Conservation (phyloP, 2,329 filamentous ascomycete genomes). For the Colletotrichum chlorophyti region DNA sequence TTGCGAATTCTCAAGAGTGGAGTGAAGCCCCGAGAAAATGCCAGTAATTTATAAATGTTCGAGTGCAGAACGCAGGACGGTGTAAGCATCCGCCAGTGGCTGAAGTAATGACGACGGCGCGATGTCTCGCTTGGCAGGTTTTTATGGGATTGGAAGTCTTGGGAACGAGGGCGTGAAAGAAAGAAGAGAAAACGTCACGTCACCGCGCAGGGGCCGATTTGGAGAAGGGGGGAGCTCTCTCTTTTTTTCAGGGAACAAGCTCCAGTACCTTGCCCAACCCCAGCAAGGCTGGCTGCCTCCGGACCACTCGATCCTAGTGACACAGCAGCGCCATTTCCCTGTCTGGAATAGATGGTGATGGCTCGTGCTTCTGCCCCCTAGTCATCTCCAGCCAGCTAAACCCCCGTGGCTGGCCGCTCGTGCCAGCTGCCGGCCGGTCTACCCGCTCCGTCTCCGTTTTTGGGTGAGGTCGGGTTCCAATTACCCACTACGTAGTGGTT, state of each 20-base stretch:
- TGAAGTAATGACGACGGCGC: conserved; percentile 28
- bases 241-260: conserved; percentile 28
- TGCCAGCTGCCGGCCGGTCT: conserved; percentile 17
- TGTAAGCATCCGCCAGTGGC: no score
- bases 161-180: neutral
- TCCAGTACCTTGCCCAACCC: conserved; percentile 7
- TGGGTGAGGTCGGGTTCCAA: neutral
- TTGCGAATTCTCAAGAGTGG: neutral
- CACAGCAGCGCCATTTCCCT: conserved; percentile 18
- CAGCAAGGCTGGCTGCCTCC: conserved; percentile 1
- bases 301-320: conserved; percentile 1
- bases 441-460: neutral
- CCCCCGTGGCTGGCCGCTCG: no score
- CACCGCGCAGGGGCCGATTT: conserved; percentile 24
- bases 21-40: neutral
- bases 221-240: neutral
- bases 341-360: conserved; percentile 10
- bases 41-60: neutral
- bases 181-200: conserved; percentile 23
- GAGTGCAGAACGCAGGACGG: neutral
- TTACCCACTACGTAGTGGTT: neutral
- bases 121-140: conserved; percentile 29
- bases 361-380: neutral
- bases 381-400: neutral
- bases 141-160: neutral